Evolutionary conservation across 2,329 filamentous ascomycete species (phyloP).

Genomic region (Onygena corvina): DNA sequence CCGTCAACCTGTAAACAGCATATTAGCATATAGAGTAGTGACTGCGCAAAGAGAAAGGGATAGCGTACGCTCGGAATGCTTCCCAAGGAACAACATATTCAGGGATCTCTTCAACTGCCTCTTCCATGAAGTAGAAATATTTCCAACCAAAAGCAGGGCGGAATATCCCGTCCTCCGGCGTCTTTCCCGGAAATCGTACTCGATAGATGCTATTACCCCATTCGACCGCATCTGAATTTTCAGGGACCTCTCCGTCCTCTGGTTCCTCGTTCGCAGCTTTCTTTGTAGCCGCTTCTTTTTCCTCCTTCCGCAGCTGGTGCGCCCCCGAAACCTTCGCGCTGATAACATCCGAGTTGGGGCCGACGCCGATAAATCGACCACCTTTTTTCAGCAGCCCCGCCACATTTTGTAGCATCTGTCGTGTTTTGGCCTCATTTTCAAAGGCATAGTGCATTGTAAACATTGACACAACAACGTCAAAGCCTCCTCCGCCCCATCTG

Average conservation of each 20-base stretch:
- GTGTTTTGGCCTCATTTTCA: constrained; percentile 77
- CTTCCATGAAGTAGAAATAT: constrained; percentile 90
- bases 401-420: constrained; percentile 87
- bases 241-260: constrained; percentile 42
- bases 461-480: constrained; percentile 98
- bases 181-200: constrained; percentile 73
- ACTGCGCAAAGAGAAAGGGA: not conserved
- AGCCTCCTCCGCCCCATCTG: constrained; percentile 62
- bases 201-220: constrained; percentile 93
- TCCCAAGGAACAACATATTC: constrained; percentile 99
- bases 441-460: constrained; percentile 99
- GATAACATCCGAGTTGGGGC: constrained; percentile 92
- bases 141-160: constrained; percentile 94
- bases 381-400: constrained; percentile 84
- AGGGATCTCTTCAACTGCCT: constrained; percentile 89
- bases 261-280: constrained; percentile 21
- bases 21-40: not conserved
- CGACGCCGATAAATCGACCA: constrained; percentile 84
- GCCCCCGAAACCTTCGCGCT: constrained; percentile 64
- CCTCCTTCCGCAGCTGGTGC: constrained; percentile 47
- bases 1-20: constrained; percentile 49
- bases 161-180: constrained; percentile 78
- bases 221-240: constrained; percentile 53
- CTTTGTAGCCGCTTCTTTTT: constrained; percentile 29
- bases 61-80: constrained; percentile 64